A percentile compares a stretch with the other conserved stretches of the same genome.
These are phyloP conservation scores for Saccharomyces pastorianus DNA, from an alignment of 1,139 yeast genomes.

Conservation along the genomic window DNA sequence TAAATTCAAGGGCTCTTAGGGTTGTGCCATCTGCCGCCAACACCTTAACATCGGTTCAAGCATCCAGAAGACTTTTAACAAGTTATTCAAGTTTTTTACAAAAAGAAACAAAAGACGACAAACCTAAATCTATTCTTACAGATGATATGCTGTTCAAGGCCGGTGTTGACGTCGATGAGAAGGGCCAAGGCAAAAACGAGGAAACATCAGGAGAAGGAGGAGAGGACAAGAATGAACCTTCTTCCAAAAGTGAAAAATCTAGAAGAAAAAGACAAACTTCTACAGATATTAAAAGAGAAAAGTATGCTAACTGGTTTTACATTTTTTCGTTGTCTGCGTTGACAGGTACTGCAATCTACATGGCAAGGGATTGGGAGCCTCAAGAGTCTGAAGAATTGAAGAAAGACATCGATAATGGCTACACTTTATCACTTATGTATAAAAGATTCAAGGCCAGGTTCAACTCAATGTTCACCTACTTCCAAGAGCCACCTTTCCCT, in stretches of 20 bases:
- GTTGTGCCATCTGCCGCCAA: background rate
- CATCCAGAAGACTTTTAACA: background rate
- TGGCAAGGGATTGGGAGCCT: slow-evolving; percentile 83
- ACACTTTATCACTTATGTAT: slow-evolving; percentile 56
- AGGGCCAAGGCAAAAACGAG: slow-evolving; percentile 3
- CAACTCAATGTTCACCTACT: slow-evolving; percentile 68
- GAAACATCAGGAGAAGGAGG: slow-evolving; percentile 19
- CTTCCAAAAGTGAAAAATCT: slow-evolving; percentile 12
- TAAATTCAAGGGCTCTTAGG: slow-evolving; percentile 3
- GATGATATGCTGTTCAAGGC: slow-evolving; percentile 80
- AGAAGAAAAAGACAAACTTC: slow-evolving; percentile 50
- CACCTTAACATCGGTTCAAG: background rate
- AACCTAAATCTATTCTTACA: slow-evolving; percentile 55
- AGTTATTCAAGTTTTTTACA: slow-evolving; percentile 2
- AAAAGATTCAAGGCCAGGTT: slow-evolving; percentile 64
- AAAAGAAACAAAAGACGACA: slow-evolving; percentile 28
- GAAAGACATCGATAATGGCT: slow-evolving; percentile 56
- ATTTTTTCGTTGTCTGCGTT: slow-evolving; percentile 51
- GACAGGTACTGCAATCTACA: slow-evolving; percentile 57
- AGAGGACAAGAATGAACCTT: slow-evolving; percentile 15
- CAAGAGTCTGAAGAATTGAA: slow-evolving; percentile 56
- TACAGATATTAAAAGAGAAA: slow-evolving; percentile 56
- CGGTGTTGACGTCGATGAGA: slow-evolving; percentile 56
- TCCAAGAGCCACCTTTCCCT: slow-evolving; percentile 90
- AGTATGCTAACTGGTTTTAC: slow-evolving; percentile 62